Percentiles rank a stretch among this genome's conserved stretches.
Conservation (phyloP, 139 green algal species). For the Edaphochlamys debaryana region DNA sequence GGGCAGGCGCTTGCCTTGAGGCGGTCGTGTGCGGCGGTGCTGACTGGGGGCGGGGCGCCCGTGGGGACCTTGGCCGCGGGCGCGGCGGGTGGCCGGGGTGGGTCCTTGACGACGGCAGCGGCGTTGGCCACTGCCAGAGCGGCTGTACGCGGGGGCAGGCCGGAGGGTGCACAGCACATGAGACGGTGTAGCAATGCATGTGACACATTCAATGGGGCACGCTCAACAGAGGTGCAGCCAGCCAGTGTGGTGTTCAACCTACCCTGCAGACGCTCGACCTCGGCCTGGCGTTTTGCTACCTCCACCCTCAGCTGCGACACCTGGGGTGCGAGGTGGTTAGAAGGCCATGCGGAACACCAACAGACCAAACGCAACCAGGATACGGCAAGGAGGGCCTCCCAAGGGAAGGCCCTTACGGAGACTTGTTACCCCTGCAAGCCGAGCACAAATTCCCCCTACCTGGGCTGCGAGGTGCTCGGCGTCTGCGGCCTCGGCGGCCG, state of each 20-base stretch:
- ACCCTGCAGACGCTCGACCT: slow-evolving; percentile 47
- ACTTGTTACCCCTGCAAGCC: no score
- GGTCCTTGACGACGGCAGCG: neutral
- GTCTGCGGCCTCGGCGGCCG: neutral
- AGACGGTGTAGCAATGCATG: neutral
- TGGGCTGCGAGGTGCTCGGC: slow-evolving; percentile 35
- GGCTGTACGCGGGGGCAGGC: neutral
- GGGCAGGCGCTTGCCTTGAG: slow-evolving; percentile 3
- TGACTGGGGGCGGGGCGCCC: neutral
- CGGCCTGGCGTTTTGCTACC: slow-evolving; percentile 43
- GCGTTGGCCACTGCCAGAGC: slow-evolving; percentile 17
- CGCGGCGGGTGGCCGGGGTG: neutral
- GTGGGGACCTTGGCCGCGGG: neutral
- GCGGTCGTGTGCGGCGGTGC: neutral
- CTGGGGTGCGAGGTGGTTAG: slow-evolving; percentile 46
- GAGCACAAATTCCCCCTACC: no score
- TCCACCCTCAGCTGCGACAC: slow-evolving; percentile 44
- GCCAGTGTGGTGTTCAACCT: no score
- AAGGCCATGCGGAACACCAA: no score
- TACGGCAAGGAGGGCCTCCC: no score
- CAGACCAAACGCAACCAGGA: no score
- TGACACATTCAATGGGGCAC: no score
- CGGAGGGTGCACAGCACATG: no score
- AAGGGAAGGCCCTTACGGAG: no score
- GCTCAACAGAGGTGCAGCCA: no score